These are phyloP conservation scores for Irpex lacteus DNA, from an alignment of 1,284 basidiomycete genomes.

Conservation along the genomic window DNA sequence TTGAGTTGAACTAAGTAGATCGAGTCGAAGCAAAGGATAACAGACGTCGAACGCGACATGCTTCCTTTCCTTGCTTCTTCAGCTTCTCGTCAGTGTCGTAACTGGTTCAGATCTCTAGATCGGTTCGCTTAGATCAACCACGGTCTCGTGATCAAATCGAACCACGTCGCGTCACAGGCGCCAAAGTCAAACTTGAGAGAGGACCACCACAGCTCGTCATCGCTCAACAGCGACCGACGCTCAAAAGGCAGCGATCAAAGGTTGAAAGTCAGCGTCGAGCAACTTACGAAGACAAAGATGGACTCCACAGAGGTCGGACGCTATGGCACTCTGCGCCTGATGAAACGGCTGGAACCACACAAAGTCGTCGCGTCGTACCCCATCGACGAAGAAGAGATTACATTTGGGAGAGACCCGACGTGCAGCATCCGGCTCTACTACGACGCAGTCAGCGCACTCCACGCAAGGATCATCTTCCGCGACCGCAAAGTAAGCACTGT, in stretches of 20 bases:
- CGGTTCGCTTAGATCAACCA: background rate
- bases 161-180: background rate
- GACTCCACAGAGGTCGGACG: constrained; percentile 52
- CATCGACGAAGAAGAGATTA: constrained; percentile 63
- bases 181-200: no score
- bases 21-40: no score
- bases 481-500: constrained; percentile 48
- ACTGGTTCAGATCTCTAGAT: background rate
- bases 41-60: background rate
- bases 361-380: constrained; percentile 60
- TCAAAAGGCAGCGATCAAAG: background rate
- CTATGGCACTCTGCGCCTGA: constrained; percentile 58
- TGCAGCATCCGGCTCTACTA: constrained; percentile 72
- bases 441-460: constrained; percentile 53
- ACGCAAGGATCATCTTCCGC: constrained; percentile 66
- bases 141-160: background rate
- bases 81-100: background rate
- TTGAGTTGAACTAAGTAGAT: no score
- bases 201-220: no score
- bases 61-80: background rate
- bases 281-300: constrained; percentile 27
- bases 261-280: background rate
- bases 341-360: constrained; percentile 47
- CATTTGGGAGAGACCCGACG: constrained; percentile 59
- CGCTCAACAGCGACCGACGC: background rate